phyloP scores from a whole-genome alignment of 208 protist species.

The Endotrypanum monterogeii region DNA sequence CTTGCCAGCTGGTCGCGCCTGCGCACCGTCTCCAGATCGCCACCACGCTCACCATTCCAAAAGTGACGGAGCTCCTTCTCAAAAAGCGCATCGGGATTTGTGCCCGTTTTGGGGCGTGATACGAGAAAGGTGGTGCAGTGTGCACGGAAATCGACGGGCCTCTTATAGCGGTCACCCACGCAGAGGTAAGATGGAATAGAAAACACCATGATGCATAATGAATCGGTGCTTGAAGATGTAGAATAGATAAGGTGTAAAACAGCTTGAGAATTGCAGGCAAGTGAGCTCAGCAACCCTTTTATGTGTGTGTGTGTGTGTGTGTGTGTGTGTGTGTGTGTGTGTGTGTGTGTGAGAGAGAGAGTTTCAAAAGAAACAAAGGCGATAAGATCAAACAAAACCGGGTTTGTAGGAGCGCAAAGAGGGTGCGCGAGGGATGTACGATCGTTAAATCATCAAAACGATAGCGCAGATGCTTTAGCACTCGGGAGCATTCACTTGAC shows the following conservation, averaged over 20 bases:
- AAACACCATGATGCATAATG: conserved; percentile 73
- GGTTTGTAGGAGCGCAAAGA: background rate
- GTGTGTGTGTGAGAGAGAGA: background rate
- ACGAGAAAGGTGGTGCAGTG: conserved; percentile 75
- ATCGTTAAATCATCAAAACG: background rate
- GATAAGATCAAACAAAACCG: background rate
- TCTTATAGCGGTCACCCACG: conserved; percentile 72
- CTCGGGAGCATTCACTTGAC: background rate
- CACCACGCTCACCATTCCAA: conserved; percentile 85
- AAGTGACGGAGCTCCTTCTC: conserved; percentile 84
- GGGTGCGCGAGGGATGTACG: too few species aligned
- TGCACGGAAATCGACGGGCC: conserved; percentile 58
- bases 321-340: too few species aligned
- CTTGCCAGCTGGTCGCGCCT: conserved; percentile 54
- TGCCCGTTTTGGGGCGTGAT: conserved; percentile 73
- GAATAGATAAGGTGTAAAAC: background rate
- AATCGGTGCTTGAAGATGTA: background rate
- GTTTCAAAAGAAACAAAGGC: background rate
- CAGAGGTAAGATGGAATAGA: conserved; percentile 87
- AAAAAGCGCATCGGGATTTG: conserved; percentile 81
- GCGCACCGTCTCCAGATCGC: conserved; percentile 57
- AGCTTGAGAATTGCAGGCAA: too few species aligned
- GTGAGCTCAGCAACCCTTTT: too few species aligned
- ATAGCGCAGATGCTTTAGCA: background rate
- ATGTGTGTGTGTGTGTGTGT: too few species aligned